A percentile compares a stretch with the other conserved stretches of the same genome.
These are phyloP conservation scores for Plasmodium ovale DNA, from an alignment of 169 alveolate genomes.

Conservation along the genomic window DNA sequence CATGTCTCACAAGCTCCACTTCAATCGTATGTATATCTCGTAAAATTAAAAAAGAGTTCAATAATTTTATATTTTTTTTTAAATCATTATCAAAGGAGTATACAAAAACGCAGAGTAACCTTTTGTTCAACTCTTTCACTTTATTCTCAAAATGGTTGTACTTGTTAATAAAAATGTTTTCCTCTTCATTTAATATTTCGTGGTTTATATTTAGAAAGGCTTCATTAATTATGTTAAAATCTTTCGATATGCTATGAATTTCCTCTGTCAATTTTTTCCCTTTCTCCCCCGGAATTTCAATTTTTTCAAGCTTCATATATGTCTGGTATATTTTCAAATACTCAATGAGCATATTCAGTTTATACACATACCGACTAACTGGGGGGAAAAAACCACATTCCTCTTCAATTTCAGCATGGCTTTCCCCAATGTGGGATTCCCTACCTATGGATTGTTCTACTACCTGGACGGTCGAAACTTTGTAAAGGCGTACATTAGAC, in stretches of 20 bases:
- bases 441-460: neutral
- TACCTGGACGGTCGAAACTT: neutral
- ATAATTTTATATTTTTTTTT: slow-evolving; percentile 44
- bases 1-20: slow-evolving; percentile 52
- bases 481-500: neutral
- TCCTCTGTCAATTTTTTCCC: slow-evolving; percentile 70
- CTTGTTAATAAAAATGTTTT: slow-evolving; percentile 77
- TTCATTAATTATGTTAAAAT: slow-evolving; percentile 43
- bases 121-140: slow-evolving; percentile 42
- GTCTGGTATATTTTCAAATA: slow-evolving; percentile 60
- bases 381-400: slow-evolving; percentile 64
- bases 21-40: slow-evolving; percentile 41
- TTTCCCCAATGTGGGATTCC: neutral
- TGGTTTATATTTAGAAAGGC: slow-evolving; percentile 73
- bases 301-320: slow-evolving; percentile 70
- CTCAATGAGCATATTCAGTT: slow-evolving; percentile 42
- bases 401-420: slow-evolving; percentile 27
- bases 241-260: slow-evolving; percentile 22
- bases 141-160: slow-evolving; percentile 47
- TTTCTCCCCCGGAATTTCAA: slow-evolving; percentile 73
- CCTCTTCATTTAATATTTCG: slow-evolving; percentile 79
- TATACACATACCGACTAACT: slow-evolving; percentile 35
- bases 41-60: slow-evolving; percentile 52
- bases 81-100: slow-evolving; percentile 58
- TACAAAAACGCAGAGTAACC: slow-evolving; percentile 31